Base-by-base conservation (phyloP, 345 rosid species). In the Gossypium turneri region DNA sequence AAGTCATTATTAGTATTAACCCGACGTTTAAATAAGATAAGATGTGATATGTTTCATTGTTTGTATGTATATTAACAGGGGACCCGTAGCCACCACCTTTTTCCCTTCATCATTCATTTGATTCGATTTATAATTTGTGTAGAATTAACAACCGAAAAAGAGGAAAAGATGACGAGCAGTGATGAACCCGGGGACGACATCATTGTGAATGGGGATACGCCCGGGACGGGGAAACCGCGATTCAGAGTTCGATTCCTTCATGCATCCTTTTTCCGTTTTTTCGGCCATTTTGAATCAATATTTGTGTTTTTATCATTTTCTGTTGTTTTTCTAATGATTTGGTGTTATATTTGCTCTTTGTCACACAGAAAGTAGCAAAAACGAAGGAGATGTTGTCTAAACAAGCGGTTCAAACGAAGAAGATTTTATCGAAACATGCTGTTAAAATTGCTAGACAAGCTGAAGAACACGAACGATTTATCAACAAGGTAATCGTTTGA, bases 371-470 rank as follows among this genome's bases (percentile, higher is more conserved):
- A 88, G 97, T 91, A 80, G 93, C 76, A 67, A 85, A 86, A 53
- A 90, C 94, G 45, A 90, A 88, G 88, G 98, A 92, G 84, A 82
- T 90, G 12, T 73, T 92, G 63, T 89, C 97, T 47, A 89, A 92
- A 77, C 92, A 84, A 81, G 93, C 93, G 19, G 87, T 81, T 38
- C 89, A 91, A 55, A 94, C 97, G 6, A 90, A 90, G 56, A 83
- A 89, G 90, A 89, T 90, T 51, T 70, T 94, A 53, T 90, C 98
- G 57, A 91, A 94, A 78, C 97, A 94, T 57, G 98, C 97, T 2
- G 87, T 84, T 73, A 94, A 89, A 92, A 90, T 94, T 76, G 97
- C 95, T 27, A 92, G 90, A 80, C 95, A 88, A 84, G 98, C 94
- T 7, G 98, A 91, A 83, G 95, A 90, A 78, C 98, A 94, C 67